Base-by-base conservation (phyloP, 1,139 yeast genomes). In the Yamadazyma spencermartinsiae region DNA sequence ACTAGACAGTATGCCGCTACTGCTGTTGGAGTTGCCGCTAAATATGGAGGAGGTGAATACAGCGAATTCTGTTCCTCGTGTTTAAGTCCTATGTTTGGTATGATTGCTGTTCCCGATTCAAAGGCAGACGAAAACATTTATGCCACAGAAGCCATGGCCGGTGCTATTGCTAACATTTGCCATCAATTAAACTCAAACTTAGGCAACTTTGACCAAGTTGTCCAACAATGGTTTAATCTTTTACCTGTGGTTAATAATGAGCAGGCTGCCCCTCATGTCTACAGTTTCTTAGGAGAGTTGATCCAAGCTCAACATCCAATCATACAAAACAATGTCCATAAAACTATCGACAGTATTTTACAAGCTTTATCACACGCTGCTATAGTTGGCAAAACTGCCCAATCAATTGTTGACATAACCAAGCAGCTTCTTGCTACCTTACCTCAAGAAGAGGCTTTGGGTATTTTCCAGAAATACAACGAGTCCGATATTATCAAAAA, bases 181-280 rank as follows among this genome's bases (percentile, higher is more conserved):
- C 82, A 76, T 45, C 60, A 76, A 12, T 81, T 66, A 50, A 81
- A 82, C 13, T 53, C 72, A 11, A 63, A 74, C 33, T 70, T 86
- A 30, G 84, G 87, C 30, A 77, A 81, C 54, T 65, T 81, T 44
- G 80, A 84, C 50, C 71, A 74, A 19, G 76, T 86, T 15, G 68
- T 87, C 38, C 75, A 72, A 26, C 85, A 79, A 48, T 92, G 98
- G 98, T 68, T 92, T 40, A 75, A 76, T 45, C 76, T 89, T 11
- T 75, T 92, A 51, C 98, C 98, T 20, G 76, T 90, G 34, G 65
- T 82, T 14, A 84, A 82, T 51, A 97, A 92, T 61, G 86, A 82
- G 32, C 94, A 86, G 51, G 95, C 95, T 7, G 97, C 98, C 2
- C 82, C 89, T n/a, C 87, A 74, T 61, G 82, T 89, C 18, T 92